Evolutionary conservation across 1,284 basidiomycete species (phyloP), one percentile per base, ranked within the genome.

Genomic region (Coniophora puteana): DNA sequence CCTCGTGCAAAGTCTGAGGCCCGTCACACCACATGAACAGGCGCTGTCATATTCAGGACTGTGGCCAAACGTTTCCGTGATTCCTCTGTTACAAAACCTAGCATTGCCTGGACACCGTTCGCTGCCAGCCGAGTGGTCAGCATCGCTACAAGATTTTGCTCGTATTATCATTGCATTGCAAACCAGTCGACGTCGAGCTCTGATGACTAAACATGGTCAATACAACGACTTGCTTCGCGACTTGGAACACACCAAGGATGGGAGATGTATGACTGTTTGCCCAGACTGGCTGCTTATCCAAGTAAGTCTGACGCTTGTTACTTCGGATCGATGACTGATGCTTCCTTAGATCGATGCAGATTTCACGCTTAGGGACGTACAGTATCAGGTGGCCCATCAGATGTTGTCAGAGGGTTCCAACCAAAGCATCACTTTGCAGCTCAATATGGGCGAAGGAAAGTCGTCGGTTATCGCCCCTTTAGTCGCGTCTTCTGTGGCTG

Each of bases 361-460:
- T 35, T 63, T 78, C 35, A 41, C 62, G 4, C 53, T 63, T 14
- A 66, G 75, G 5, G 47, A 57, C 1, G 41, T 74, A 10, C 76
- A 79, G 44, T 51, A 53, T 3, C 40, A 54, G 0, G 55, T 74
- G 14, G 65, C 71, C 1, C 30, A 51, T n/a, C 59, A 72, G 36
- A 76, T 75, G 72, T 68, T 71, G 12, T 32, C 43, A 1, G 72
- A 72, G 4, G 27, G 33, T 8, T 54, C 51, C 1, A 20, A 36
- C 7, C 22, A 36, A 8, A 74, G 65, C 39, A 62, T 61, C 4
- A 51, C 62, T 13, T 51, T 70, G 4, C 73, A 76, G 44, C 63
- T 75, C 18, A 74, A 74, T 38, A 76, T 76, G 72, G 73, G 73
- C 8, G 73, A 76, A 47, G 73, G 74, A 11, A 76, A 76, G 44